Base-by-base conservation (phyloP, 2,329 filamentous ascomycete genomes). In the Coleophoma cylindrospora region DNA sequence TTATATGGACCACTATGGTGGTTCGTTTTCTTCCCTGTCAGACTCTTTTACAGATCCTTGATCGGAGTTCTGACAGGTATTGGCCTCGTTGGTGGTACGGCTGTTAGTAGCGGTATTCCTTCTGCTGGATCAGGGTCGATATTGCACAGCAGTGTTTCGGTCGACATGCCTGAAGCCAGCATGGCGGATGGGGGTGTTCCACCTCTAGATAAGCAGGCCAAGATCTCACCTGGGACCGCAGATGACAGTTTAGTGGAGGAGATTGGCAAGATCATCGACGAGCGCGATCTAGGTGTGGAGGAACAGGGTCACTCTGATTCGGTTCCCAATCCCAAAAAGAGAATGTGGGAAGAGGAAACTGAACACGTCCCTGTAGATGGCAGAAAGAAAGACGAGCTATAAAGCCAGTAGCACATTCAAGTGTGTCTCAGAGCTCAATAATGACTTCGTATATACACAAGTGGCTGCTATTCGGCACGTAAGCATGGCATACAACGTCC, bases 1-100 rank as follows among this genome's bases (percentile, higher is more conserved):
- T 64, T 99, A 8, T 99, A 95, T 71, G 92, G 94, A 0, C 94
- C 94, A 1, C 69, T 89, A 50, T 95, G 89, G 85, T 94, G 90
- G 88, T 74, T 97, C 19, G 69, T 96, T 21, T 92, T 88, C 80
- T 73, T 94, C 50, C 92, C 92, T 1, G 60, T 92, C n/a, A 83
- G 84, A 60, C 66, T 88, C 17, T 55, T 85, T 11, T 85, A 85
- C 61, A 82, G 79, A 27, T 66, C 80, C 47, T 66, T 79, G 13
- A 73, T 84, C 51, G 74, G 75, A 14, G 70, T 84, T 3, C 68
- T 86, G 19, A 74, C 74, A 33, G 74, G 70, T 1, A 68, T 84
- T 13, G 74, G 79, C 47, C 53, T 67, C 19, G 59, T 64, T 2
- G 59, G 65, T 12, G 54, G 34, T 52, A 54, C 61, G 52, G 60